These are phyloP conservation scores for Gossypium australe DNA, from an alignment of 345 rosid genomes.

Conservation along the genomic window DNA sequence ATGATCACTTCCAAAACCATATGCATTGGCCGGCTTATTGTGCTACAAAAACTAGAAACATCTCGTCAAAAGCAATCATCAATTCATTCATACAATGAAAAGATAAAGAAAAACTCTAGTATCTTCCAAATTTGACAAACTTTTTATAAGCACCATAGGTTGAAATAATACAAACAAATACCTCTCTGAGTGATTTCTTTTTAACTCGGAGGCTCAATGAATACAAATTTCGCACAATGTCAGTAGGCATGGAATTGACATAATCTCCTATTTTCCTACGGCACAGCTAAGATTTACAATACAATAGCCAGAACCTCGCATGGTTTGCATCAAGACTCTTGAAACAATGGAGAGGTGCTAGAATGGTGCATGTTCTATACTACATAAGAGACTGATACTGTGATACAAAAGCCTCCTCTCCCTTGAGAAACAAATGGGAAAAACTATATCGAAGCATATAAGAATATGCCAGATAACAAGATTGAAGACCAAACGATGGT, in stretches of 20 bases:
- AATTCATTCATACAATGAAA: background rate
- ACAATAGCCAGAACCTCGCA: slow-evolving; percentile 26
- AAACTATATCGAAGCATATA: slow-evolving; percentile 13
- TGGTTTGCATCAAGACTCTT: slow-evolving; percentile 5
- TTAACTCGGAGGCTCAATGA: slow-evolving; percentile 41
- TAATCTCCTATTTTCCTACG: slow-evolving; percentile 26
- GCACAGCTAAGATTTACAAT: slow-evolving; percentile 30
- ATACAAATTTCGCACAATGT: slow-evolving; percentile 21
- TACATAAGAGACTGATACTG: slow-evolving; percentile 16
- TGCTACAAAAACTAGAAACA: background rate
- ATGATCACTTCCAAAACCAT: background rate
- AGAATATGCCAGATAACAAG: slow-evolving; percentile 2
- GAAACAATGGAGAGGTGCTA: slow-evolving; percentile 10
- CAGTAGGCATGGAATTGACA: slow-evolving; percentile 15
- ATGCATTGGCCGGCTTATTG: background rate
- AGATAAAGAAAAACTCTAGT: background rate
- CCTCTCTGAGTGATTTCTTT: slow-evolving; percentile 32
- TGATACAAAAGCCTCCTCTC: slow-evolving; percentile 23
- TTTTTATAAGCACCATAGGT: slow-evolving; percentile 9
- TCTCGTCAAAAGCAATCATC: background rate
- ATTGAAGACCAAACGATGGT: background rate
- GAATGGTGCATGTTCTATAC: slow-evolving; percentile 17
- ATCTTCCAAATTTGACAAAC: slow-evolving; percentile 5
- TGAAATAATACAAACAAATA: slow-evolving; percentile 20
- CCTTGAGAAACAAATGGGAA: slow-evolving; percentile 35